phyloP scores from a whole-genome alignment of 352 stramenopile species.

The Discostella stelligera region DNA sequence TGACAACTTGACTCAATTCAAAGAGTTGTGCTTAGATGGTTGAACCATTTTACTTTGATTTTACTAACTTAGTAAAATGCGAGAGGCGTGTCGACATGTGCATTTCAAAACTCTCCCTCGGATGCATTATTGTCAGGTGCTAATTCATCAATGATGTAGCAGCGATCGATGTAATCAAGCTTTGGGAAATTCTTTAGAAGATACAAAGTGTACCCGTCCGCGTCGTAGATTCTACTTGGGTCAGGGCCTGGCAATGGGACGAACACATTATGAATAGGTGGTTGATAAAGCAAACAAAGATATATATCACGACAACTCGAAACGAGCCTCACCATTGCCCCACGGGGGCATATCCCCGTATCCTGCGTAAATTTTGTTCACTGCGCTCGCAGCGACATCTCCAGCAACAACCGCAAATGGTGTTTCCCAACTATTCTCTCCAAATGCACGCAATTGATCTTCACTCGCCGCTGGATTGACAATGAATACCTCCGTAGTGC shows the following conservation, averaged over 20 bases:
- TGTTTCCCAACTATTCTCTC: conserved; percentile 61
- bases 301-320: conserved; percentile 7
- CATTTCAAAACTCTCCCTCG: conserved; percentile 12
- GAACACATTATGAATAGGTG: background rate
- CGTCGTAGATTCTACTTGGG: conserved; percentile 31
- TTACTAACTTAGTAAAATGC: background rate
- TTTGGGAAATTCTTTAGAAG: conserved; percentile 48
- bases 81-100: background rate
- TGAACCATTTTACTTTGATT: background rate
- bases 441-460: conserved; percentile 54
- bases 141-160: conserved; percentile 41
- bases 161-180: conserved; percentile 49
- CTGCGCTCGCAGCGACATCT: conserved; percentile 26
- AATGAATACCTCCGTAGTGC: conserved; percentile 65
- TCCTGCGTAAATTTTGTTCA: conserved; percentile 37
- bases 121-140: conserved; percentile 5
- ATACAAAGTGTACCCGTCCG: conserved; percentile 56
- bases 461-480: conserved; percentile 53
- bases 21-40: conserved; percentile 6
- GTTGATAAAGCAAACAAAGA: background rate
- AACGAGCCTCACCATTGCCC: conserved; percentile 32
- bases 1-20: conserved; percentile 22
- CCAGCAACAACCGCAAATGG: conserved; percentile 52
- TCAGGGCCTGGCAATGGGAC: conserved; percentile 22
- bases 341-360: conserved; percentile 64